Evolutionary conservation across 2,329 filamentous ascomycete genomes (phyloP).

Genomic region (Anthostomella pinea): DNA sequence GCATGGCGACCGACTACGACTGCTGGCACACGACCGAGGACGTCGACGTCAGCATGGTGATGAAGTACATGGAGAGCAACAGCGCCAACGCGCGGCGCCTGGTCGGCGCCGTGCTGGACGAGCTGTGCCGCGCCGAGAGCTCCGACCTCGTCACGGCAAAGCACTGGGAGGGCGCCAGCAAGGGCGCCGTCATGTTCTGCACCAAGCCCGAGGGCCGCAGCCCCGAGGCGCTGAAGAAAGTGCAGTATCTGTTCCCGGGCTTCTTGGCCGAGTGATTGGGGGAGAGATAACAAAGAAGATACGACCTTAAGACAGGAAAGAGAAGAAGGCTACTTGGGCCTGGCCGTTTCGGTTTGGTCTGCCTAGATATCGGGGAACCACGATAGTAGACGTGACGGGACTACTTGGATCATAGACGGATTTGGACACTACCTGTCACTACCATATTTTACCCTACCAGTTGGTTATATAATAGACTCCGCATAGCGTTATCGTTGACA

Average conservation of each 20-base stretch:
- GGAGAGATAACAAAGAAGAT: constrained; percentile 2
- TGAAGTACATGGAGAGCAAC: constrained; percentile 95
- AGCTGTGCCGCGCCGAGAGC: constrained; percentile 74
- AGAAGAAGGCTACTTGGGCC: background rate
- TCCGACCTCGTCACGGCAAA: constrained; percentile 72
- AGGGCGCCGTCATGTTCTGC: constrained; percentile 76
- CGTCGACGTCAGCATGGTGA: constrained; percentile 95
- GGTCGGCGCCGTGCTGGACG: constrained; percentile 82
- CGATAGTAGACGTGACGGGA: no score
- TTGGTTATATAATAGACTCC: no score
- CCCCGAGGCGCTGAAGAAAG: constrained; percentile 71
- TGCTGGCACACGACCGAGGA: constrained; percentile 86
- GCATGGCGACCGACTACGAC: constrained; percentile 99
- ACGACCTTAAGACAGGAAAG: background rate
- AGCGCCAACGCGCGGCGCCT: constrained; percentile 81
- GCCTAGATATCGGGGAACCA: no score
- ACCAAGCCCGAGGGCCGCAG: constrained; percentile 75
- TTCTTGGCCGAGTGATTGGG: constrained; percentile 53
- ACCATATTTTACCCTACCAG: no score
- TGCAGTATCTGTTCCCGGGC: constrained; percentile 84
- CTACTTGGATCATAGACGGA: no score
- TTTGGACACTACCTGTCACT: no score
- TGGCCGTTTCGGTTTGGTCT: no score
- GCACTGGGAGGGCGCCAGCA: constrained; percentile 74
- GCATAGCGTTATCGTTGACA: no score